A percentile compares a stretch with the other conserved stretches of the same genome.
Conservation (phyloP, 2,329 filamentous ascomycete genomes). For the Xylariaceae sp. region DNA sequence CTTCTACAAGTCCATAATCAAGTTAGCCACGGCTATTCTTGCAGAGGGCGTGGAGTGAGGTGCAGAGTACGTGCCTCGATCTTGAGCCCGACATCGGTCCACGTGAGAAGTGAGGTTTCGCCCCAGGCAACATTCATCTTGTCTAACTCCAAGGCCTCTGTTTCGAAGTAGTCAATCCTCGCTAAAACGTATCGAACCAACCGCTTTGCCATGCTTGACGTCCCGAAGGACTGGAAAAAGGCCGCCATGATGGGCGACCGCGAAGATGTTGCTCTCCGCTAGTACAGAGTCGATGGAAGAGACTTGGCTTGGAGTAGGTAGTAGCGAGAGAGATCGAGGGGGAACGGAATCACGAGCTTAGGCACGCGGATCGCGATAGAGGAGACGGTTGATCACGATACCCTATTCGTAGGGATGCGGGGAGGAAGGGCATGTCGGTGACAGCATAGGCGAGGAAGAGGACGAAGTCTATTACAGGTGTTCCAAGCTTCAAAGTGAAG, state of each 20-base stretch:
- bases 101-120: conserved; percentile 77
- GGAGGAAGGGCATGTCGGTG: conserved; percentile 33
- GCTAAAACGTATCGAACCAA: conserved; percentile 83
- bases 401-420: conserved; percentile 30
- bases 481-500: background rate
- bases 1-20: conserved; percentile 57
- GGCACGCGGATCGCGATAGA: conserved; percentile 27
- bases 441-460: conserved; percentile 1
- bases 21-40: conserved; percentile 21
- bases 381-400: conserved; percentile 27
- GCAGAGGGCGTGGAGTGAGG: background rate
- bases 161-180: conserved; percentile 81
- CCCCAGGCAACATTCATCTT: conserved; percentile 83
- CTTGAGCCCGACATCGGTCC: conserved; percentile 80
- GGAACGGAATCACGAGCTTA: conserved; percentile 11
- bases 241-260: conserved; percentile 58
- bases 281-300: background rate
- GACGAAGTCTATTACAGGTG: no score
- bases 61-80: conserved; percentile 59
- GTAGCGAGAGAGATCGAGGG: background rate
- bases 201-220: conserved; percentile 80
- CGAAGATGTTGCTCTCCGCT: background rate
- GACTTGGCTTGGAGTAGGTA: conserved; percentile 1
- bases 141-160: conserved; percentile 80
- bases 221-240: conserved; percentile 64